Base-by-base conservation (phyloP, 2,329 filamentous ascomycete species). In the Fusarium mexicanum region DNA sequence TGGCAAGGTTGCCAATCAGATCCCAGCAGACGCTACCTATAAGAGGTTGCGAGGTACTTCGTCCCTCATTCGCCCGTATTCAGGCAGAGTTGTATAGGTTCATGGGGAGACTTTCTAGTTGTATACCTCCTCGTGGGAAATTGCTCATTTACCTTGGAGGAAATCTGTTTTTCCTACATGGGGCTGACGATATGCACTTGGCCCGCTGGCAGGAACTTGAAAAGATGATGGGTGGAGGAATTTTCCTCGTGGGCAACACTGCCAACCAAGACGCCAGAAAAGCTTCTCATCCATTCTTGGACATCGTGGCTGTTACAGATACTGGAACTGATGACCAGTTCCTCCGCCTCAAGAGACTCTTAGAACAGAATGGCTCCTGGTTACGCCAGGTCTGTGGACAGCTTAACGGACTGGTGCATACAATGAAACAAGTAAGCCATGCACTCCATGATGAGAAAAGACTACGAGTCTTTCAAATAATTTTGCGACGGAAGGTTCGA, bases 101-200 rank as follows among this genome's bases (percentile, higher is more conserved):
- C 40, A n/a, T 43, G 40, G 22, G 40, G 8, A 43, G 40, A 16
- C 22, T 43, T 43, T n/a, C 40, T 0, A n/a, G 40, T 43, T 10
- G 6, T 11, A 43, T 43, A 43, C 22, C 6, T 43, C 40, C 40
- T 43, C 8, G 1, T n/a, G 22, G 40, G 14, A 6, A 2, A 10
- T 16, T 6, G 0, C 14, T 43, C 8, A 8, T 43, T 10, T n/a
- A 4, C 4, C 6, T 16, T 3, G 40, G 13, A 6, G 22, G n/a
- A 43, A 5, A 1, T 10, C 40, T 14, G 8, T 16, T n/a, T 5
- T 1, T 43, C 22, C 22, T 43, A 14, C 8, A n/a, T 16, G 22
- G 6, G 40, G 22, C 6, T 10, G 40, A n/a, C 10, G 14, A 43
- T 14, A 43, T 43, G 11, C 40, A n/a, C 40, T 43, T 43, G 40